Evolutionary conservation across 129 eudicot species (phyloP).

Genomic region (Gnaphalium uliginosum): DNA sequence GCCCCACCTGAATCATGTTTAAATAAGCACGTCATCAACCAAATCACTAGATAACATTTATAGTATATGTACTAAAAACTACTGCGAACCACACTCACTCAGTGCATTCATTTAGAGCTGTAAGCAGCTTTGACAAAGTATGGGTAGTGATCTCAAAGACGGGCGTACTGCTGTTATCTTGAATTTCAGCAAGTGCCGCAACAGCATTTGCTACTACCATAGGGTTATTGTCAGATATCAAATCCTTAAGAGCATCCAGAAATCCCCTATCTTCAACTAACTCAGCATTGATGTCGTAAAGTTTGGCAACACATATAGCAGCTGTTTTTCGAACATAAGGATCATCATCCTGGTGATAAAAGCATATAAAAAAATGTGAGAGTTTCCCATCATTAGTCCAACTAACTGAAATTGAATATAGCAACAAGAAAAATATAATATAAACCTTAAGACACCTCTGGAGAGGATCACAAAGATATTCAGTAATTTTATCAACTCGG

Average conservation of each 20-base stretch:
- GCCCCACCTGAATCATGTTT: constrained; percentile 66
- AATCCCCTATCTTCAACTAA: constrained; percentile 95
- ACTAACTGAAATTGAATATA: constrained; percentile 6
- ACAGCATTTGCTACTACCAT: constrained; percentile 99
- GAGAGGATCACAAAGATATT: constrained; percentile 92
- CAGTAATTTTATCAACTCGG: constrained; percentile 93
- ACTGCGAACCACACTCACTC: constrained; percentile 55
- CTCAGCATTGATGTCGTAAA: constrained; percentile 88
- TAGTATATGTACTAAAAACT: not conserved
- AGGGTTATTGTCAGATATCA: constrained; percentile 93
- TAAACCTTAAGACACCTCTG: constrained; percentile 91
- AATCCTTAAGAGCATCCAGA: constrained; percentile 83
- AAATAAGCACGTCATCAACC: not conserved
- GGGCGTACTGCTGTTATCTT: constrained; percentile 70
- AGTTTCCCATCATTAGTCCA: not conserved
- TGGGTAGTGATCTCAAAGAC: constrained; percentile 80
- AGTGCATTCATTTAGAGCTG: constrained; percentile 94
- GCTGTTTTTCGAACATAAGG: constrained; percentile 98
- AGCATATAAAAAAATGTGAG: not conserved
- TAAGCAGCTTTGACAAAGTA: constrained; percentile 83
- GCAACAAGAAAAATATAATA: not conserved
- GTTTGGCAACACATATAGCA: constrained; percentile 96
- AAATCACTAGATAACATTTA: not conserved
- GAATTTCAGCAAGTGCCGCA: constrained; percentile 95
- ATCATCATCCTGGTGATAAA: constrained; percentile 72